Percentiles rank a stretch among this genome's conserved stretches.
These are phyloP conservation scores for Orbilia blumenaviensis DNA, from an alignment of 2,329 filamentous ascomycete species.

Conservation along the genomic window DNA sequence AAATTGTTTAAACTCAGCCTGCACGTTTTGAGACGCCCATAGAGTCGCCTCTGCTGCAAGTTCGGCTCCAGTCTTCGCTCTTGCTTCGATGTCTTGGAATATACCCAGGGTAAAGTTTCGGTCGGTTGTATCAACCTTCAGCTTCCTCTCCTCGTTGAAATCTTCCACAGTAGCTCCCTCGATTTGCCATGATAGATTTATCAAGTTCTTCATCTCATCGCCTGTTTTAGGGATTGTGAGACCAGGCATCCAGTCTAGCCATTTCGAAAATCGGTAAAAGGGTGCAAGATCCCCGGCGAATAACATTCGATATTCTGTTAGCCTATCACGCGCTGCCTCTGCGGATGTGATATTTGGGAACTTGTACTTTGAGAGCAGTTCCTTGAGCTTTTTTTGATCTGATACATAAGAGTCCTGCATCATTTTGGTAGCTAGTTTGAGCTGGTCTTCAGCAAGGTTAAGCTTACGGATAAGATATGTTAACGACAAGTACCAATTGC, in stretches of 20 bases:
- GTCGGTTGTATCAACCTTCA: neutral
- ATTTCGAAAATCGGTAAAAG: slow-evolving; percentile 7
- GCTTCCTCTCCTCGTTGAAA: neutral
- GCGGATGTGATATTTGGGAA: slow-evolving; percentile 12
- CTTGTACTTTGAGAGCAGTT: neutral
- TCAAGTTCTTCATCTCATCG: neutral
- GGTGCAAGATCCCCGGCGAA: neutral
- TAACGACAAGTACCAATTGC: neutral
- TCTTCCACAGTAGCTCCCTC: neutral
- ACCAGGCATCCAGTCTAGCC: neutral
- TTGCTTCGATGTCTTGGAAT: neutral
- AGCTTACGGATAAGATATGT: slow-evolving; percentile 8
- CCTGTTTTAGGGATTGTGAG: neutral
- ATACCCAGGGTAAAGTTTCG: neutral
- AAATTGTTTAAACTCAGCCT: neutral
- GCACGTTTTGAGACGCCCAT: neutral
- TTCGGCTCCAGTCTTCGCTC: neutral
- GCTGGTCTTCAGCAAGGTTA: neutral
- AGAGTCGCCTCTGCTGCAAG: neutral
- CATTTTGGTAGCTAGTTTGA: neutral
- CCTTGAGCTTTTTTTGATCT: neutral
- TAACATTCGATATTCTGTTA: neutral
- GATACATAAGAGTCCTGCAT: neutral
- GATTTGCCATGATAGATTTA: slow-evolving; percentile 2
- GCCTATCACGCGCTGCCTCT: neutral